A percentile compares a stretch with the other conserved stretches of the same genome.
phyloP scores from a whole-genome alignment of 192 early-diverging fungal species.

The Umbelopsis ramanniana region DNA sequence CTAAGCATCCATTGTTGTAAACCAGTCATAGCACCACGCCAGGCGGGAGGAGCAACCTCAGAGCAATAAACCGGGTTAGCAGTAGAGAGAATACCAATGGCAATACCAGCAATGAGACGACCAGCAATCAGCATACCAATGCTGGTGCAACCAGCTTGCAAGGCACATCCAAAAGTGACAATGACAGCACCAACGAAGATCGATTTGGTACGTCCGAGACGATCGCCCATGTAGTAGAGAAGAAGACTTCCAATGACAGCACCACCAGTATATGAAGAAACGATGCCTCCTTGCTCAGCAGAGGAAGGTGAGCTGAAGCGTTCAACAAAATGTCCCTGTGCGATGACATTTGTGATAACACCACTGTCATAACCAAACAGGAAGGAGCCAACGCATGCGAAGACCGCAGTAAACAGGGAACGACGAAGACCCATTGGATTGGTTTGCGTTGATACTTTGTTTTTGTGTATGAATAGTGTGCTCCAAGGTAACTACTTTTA shows the following conservation, averaged over 20 bases:
- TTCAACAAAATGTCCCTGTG: conserved; percentile 51
- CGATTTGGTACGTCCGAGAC: conserved; percentile 54
- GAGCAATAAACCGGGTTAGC: conserved; percentile 60
- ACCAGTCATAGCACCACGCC: conserved; percentile 68
- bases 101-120: conserved; percentile 69
- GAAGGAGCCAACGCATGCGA: conserved; percentile 56
- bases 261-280: conserved; percentile 56
- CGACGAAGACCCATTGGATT: conserved; percentile 12
- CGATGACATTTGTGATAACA: conserved; percentile 61
- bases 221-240: conserved; percentile 57
- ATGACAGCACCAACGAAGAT: conserved; percentile 54
- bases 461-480: not conserved
- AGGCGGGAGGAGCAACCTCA: conserved; percentile 63
- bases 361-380: conserved; percentile 73
- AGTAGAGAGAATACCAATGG: conserved; percentile 65
- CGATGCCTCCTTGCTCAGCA: conserved; percentile 48
- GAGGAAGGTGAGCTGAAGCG: conserved; percentile 48
- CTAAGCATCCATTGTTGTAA: conserved; percentile 62
- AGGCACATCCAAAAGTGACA: conserved; percentile 64
- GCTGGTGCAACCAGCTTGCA: conserved; percentile 57
- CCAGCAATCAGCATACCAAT: conserved; percentile 62
- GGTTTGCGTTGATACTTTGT: not conserved
- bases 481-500: not conserved
- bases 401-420: conserved; percentile 28
- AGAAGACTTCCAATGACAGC: conserved; percentile 59